Conservation (phyloP, 2,329 filamentous ascomycete species). For the Pseudogymnoascus sp. region DNA sequence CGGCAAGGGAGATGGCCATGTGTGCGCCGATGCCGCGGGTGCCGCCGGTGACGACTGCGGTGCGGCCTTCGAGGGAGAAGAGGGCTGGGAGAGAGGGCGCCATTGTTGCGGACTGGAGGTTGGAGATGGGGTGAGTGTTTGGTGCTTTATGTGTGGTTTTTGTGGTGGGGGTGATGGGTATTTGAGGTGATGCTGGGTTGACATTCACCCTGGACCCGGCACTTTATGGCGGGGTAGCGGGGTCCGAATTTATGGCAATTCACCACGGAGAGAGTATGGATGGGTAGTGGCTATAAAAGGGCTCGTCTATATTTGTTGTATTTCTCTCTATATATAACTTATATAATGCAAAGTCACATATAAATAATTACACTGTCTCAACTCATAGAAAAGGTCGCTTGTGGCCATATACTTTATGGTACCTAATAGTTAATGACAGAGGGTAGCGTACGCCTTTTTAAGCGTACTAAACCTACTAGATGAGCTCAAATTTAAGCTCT, state of each 20-base stretch:
- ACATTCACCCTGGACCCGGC: neutral
- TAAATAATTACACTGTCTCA: neutral
- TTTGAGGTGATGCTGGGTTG: neutral
- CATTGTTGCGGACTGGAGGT: neutral
- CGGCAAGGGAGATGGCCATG: constrained; percentile 30
- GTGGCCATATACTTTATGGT: neutral
- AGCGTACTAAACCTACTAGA: neutral
- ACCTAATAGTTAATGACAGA: neutral
- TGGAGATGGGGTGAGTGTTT: neutral
- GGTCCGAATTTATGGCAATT: neutral
- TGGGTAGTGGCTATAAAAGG: no score
- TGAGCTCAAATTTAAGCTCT: neutral
- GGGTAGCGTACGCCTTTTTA: neutral
- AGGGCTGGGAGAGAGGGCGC: constrained; percentile 13
- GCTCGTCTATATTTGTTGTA: no score
- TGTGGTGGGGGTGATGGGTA: neutral
- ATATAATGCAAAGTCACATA: neutral
- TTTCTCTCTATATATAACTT: no score
- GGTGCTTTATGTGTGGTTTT: neutral
- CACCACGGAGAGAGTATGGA: no score
- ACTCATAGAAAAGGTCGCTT: neutral
- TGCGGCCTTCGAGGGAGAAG: constrained; percentile 31
- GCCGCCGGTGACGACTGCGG: constrained; percentile 30
- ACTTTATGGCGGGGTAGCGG: neutral
- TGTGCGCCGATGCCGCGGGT: constrained; percentile 32